Evolutionary conservation across 1,284 basidiomycete species (phyloP).

Genomic region (Phylloporus sp.): DNA sequence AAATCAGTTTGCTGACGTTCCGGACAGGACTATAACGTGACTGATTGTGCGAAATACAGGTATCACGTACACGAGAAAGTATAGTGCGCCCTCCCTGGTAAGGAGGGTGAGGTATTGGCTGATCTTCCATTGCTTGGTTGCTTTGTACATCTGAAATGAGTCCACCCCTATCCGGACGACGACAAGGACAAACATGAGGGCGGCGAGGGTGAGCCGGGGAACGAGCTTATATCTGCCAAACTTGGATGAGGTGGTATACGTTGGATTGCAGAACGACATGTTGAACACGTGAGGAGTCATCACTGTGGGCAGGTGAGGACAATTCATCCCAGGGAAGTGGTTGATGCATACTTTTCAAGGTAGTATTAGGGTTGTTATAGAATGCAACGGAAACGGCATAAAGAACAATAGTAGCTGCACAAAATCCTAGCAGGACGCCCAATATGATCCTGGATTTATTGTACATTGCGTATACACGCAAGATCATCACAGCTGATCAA

Average conservation of each 20-base stretch:
- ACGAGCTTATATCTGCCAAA: slow-evolving; percentile 20
- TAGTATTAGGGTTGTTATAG: slow-evolving; percentile 16
- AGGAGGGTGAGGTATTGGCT: slow-evolving; percentile 23
- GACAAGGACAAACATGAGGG: slow-evolving; percentile 20
- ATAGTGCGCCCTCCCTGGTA: slow-evolving; percentile 7
- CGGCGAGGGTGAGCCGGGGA: slow-evolving; percentile 22
- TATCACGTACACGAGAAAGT: slow-evolving; percentile 21
- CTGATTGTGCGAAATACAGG: too few relatives aligned
- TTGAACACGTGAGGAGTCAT: slow-evolving; percentile 9
- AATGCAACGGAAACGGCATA: slow-evolving; percentile 4
- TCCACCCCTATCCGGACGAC: slow-evolving; percentile 18
- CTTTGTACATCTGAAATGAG: slow-evolving; percentile 14
- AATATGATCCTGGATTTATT: slow-evolving; percentile 20
- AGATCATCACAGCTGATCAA: slow-evolving; percentile 29
- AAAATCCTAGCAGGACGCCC: slow-evolving; percentile 21
- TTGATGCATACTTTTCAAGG: slow-evolving; percentile 17
- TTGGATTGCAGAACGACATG: slow-evolving; percentile 23
- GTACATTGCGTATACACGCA: slow-evolving; percentile 32
- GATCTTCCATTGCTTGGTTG: slow-evolving; percentile 13
- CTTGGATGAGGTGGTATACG: neutral
- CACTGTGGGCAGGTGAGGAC: slow-evolving; percentile 18
- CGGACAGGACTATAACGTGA: too few relatives aligned
- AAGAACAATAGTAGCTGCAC: slow-evolving; percentile 9
- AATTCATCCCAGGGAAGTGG: neutral
- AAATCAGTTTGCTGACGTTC: too few relatives aligned